Evolutionary conservation across 306 rosid genomes (phyloP).

Genomic region (Macrotyloma uniflorum): DNA sequence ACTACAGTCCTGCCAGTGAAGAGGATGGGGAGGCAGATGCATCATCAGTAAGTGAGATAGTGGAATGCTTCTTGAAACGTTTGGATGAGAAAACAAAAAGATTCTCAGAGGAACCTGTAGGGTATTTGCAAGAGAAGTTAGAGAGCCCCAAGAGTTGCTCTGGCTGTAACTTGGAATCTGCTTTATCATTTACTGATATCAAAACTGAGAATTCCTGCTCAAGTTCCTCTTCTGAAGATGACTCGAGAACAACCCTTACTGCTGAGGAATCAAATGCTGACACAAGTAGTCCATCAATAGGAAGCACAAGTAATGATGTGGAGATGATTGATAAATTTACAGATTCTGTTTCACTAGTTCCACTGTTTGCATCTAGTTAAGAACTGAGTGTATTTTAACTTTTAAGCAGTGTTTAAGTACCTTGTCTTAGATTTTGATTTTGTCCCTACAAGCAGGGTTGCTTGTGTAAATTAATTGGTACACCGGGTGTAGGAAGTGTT

Average conservation of each 20-base stretch:
- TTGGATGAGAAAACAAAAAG: conserved; percentile 53
- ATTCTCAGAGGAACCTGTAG: conserved; percentile 42
- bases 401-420: conserved; percentile 34
- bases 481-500: conserved; percentile 45
- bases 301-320: conserved; percentile 44
- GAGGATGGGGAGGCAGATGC: conserved; percentile 52
- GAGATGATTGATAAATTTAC: conserved; percentile 53
- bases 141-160: conserved; percentile 51
- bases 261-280: conserved; percentile 44
- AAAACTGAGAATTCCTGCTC: conserved; percentile 51
- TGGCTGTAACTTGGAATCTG: conserved; percentile 44
- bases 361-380: conserved; percentile 50
- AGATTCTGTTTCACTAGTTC: conserved; percentile 40
- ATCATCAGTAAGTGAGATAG: conserved; percentile 57
- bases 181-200: conserved; percentile 51
- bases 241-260: conserved; percentile 39
- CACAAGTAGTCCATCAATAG: conserved; percentile 49
- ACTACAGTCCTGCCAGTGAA: conserved; percentile 55
- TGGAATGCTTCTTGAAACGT: conserved; percentile 68
- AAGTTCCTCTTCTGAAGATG: conserved; percentile 50
- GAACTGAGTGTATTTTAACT: conserved; percentile 28
- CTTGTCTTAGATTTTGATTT: conserved; percentile 45
- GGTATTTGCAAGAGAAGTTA: conserved; percentile 37
- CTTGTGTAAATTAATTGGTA: conserved; percentile 53
- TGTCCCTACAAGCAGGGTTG: conserved; percentile 52